Conservation (phyloP, 140 eudicot species). For the Anethum foeniculum region DNA sequence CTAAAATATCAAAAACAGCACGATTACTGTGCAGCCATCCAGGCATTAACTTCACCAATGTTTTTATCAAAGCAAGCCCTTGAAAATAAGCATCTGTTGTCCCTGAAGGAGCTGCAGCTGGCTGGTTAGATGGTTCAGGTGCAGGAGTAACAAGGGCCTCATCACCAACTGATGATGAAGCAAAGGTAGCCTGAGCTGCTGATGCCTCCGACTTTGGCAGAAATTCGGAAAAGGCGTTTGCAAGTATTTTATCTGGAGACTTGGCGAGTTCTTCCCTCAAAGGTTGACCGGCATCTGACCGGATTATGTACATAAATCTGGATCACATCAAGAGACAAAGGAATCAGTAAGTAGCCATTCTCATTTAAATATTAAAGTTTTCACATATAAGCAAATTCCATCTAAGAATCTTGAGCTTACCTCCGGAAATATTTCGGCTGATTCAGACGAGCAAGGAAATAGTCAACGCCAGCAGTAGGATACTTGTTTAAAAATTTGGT, state of each 20-base stretch:
- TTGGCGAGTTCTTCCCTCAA: conserved; percentile 98
- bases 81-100: conserved; percentile 85
- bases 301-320: conserved; percentile 95
- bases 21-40: conserved; percentile 92
- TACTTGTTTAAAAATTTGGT: conserved; percentile 87
- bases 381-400: not conserved
- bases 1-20: conserved; percentile 69
- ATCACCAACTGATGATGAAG: conserved; percentile 44
- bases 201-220: conserved; percentile 52
- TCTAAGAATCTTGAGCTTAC: conserved; percentile 25
- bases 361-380: not conserved
- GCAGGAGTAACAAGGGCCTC: conserved; percentile 42
- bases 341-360: not conserved
- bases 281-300: conserved; percentile 98
- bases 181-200: conserved; percentile 40
- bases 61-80: conserved; percentile 85
- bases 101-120: conserved; percentile 27
- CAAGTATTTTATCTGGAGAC: conserved; percentile 90
- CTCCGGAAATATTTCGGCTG: conserved; percentile 92
- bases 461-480: conserved; percentile 89
- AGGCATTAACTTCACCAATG: conserved; percentile 91
- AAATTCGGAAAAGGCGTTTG: conserved; percentile 80
- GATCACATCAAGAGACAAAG: conserved; percentile 13
- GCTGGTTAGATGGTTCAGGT: conserved; percentile 42
- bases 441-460: conserved; percentile 85